Evolutionary conservation across 2,329 filamentous ascomycete species (phyloP), one percentile per base, ranked within the genome.

Genomic region (Xylariaceae sp.): DNA sequence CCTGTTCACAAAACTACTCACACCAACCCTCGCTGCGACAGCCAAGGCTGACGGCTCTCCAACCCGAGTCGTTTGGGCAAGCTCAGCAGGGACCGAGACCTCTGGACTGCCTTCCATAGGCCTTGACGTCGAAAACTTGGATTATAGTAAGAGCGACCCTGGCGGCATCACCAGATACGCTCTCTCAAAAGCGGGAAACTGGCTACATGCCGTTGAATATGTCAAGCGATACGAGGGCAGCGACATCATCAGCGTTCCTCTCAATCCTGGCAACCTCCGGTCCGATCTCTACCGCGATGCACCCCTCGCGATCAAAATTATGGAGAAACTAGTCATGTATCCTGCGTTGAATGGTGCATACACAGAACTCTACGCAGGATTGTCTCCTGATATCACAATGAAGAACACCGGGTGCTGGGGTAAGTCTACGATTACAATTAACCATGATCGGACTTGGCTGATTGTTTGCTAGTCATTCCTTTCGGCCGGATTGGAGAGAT

Each of bases 401-500:
- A 62, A 67, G 32, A 63, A 68, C 22, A 57, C 56, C 4, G 60
- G 59, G 9, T 48, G 49, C 22, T 64, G 58, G 55, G 56, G 58
- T 65, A 51, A 54, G 60, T 58, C 18, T 12, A 19, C 42, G n/a
- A n/a, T n/a, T n/a, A n/a, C 22, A 39, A 17, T n/a, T 19, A 11
- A 42, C n/a, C 18, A 19, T 3, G 27, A 38, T 14, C 22, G 11
- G 5, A 15, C 11, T 40, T 1, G 22, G n/a, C 45, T 58, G 15
- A 36, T 11, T 33, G 1, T 45, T 12, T 3, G 36, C 14, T 35
- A 66, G 64, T 78, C 11, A 63, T 74, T 17, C 75, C 76, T 0
- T 80, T 72, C 68, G 76, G 77, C 47, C 59, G 67, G n/a, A 57
- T 66, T 39, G 44, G 40, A 27, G 46, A 60, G 9, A 59, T 69